Evolutionary conservation across 257 asterid species (phyloP), one percentile per base, ranked within the genome.

Genomic region (Petunia secreta): DNA sequence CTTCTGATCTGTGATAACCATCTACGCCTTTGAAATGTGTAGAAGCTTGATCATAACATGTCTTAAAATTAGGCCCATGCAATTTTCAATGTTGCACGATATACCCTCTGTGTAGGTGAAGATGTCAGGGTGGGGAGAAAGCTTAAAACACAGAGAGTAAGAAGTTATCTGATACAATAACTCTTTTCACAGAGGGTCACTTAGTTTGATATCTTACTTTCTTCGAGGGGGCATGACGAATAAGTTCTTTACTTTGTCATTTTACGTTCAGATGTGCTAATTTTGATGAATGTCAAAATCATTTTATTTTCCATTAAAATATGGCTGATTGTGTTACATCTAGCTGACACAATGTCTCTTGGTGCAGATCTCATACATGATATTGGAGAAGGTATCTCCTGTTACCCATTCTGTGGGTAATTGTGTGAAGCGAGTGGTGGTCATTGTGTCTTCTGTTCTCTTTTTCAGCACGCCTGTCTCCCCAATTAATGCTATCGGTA

Each of bases 371-470:
- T 87, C 98, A 8, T 94, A 92, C 89, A 94, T 92, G 97, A 90
- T 94, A 83, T 81, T 94, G 88, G 91, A 91, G 87, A 93, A 96
- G 40, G 97, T 92, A 67, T 94, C 97, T 44, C 98, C 97, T 11
- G 92, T 94, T 48, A 92, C 97, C 16, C 98, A 94, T 80, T 92
- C 98, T 2, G 97, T 94, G 8, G 96, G 93, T 59, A 94, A 94
- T 87, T 92, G 97, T 50, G 97, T 91, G 50, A 94, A 94, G 87
- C 92, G 97, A 41, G 97, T 92, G 71, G 98, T 91, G 68, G 97
- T 92, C 69, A 94, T 94, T 8, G 97, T 94, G 65, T 75, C 94
- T n/a, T 91, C 98, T 37, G 97, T 94, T 76, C 82, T 94, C 82
- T 91, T 92, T 91, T 92, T 94, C 89, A 92, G 89, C 50, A 90